A percentile compares a stretch with the other conserved stretches of the same genome.
These are phyloP conservation scores for Mesembryanthemum crystallinum DNA, from an alignment of 148 eudicot genomes.

Conservation along the genomic window DNA sequence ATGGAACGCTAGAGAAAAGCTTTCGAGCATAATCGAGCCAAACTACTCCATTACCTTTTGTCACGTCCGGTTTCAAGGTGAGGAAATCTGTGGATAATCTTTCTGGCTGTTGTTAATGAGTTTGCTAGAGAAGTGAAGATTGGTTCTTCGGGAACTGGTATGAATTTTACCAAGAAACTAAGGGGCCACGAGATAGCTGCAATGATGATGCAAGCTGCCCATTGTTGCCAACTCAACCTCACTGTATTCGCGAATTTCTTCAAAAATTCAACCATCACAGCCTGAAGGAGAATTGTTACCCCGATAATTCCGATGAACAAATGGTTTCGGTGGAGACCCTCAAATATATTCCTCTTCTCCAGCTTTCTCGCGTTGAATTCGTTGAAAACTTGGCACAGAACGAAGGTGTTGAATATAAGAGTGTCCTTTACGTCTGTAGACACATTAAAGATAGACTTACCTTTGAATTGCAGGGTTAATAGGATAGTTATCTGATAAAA, in stretches of 20 bases:
- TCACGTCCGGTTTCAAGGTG: neutral
- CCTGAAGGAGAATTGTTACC: slow-evolving; percentile 62
- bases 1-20: neutral
- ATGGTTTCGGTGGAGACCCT: slow-evolving; percentile 48
- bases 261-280: slow-evolving; percentile 76
- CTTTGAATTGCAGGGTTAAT: slow-evolving; percentile 62
- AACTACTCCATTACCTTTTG: neutral
- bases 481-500: slow-evolving; percentile 64
- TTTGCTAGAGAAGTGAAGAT: slow-evolving; percentile 20
- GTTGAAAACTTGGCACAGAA: slow-evolving; percentile 80
- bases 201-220: slow-evolving; percentile 57
- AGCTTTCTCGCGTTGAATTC: slow-evolving; percentile 75
- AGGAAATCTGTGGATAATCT: neutral
- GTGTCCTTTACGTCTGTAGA: slow-evolving; percentile 51
- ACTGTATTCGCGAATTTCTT: slow-evolving; percentile 69
- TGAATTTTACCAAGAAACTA: slow-evolving; percentile 57
- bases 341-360: slow-evolving; percentile 65
- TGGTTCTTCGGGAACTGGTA: slow-evolving; percentile 45
- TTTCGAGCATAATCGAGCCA: neutral
- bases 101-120: slow-evolving; percentile 5
- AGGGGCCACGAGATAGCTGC: slow-evolving; percentile 73
- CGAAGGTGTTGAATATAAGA: slow-evolving; percentile 74
- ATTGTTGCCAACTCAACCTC: slow-evolving; percentile 54
- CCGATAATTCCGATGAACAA: slow-evolving; percentile 67
- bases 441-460: slow-evolving; percentile 54